Percentiles rank a stretch among this genome's conserved stretches.
Evolutionary conservation across 2,329 filamentous ascomycete genomes (phyloP).

Genomic region (Fusarium sp.): DNA sequence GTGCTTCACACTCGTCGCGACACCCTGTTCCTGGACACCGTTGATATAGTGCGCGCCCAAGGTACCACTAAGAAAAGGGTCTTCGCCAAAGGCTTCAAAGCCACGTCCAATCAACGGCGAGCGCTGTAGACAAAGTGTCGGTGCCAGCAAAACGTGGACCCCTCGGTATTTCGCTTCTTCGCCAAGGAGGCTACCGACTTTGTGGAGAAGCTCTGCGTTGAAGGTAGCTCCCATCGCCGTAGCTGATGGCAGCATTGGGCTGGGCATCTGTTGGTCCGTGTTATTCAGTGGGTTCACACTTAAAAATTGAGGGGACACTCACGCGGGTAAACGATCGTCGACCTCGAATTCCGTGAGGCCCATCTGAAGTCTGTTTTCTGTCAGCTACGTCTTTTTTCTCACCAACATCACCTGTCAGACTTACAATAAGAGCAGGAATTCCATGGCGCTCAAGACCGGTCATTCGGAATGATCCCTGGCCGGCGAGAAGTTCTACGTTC

Average conservation of each 20-base stretch:
- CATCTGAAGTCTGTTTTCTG: conserved; percentile 36
- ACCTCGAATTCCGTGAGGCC: conserved; percentile 42
- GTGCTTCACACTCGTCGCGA: conserved; percentile 58
- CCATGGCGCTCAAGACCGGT: conserved; percentile 25
- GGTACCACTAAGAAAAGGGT: conserved; percentile 56
- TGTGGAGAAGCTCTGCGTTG: conserved; percentile 67
- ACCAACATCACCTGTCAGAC: not conserved
- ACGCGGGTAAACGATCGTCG: conserved; percentile 40
- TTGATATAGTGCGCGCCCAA: conserved; percentile 51
- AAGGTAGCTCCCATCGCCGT: conserved; percentile 69
- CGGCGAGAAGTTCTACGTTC: conserved; percentile 39
- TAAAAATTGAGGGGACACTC: not conserved
- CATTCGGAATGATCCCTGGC: conserved; percentile 41
- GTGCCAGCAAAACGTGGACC: conserved; percentile 69
- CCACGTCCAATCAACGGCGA: conserved; percentile 58
- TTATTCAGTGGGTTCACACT: not conserved
- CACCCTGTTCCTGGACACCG: conserved; percentile 55
- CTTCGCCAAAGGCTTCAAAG: conserved; percentile 58
- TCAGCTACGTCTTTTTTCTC: not conserved
- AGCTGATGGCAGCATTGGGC: conserved; percentile 50
- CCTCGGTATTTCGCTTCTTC: conserved; percentile 69
- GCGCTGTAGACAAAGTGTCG: conserved; percentile 56
- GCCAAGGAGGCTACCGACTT: conserved; percentile 69
- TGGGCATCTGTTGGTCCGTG: conserved; percentile 52
- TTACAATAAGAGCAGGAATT: conserved; percentile 38